Percentiles rank a stretch among this genome's conserved stretches.
phyloP scores from a whole-genome alignment of 306 rosid genomes.

The Fagus sylvatica region DNA sequence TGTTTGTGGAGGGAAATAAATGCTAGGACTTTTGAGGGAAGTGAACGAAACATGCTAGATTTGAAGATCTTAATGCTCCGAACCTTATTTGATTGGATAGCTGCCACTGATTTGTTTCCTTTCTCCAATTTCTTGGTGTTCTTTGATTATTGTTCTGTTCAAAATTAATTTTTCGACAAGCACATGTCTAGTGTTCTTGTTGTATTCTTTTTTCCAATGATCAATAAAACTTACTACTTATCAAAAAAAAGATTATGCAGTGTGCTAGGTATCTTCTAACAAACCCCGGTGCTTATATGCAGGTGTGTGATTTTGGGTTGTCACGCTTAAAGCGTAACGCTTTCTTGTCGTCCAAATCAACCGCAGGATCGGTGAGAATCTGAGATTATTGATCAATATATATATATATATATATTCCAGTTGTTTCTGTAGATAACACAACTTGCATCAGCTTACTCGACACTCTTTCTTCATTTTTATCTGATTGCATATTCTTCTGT shows the following conservation, averaged over 20 bases:
- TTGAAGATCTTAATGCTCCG: no score
- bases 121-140: no score
- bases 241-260: neutral
- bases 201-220: no score
- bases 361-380: constrained; percentile 98
- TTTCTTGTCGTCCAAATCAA: constrained; percentile 95
- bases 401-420: neutral
- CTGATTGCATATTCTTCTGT: constrained; percentile 34
- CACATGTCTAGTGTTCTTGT: no score
- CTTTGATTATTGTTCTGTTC: no score
- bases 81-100: no score
- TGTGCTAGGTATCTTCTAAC: neutral
- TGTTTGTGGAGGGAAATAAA: no score
- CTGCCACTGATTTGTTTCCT: no score
- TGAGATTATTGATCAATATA: constrained; percentile 15
- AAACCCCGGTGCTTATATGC: neutral
- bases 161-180: no score
- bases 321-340: constrained; percentile 98
- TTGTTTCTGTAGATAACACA: constrained; percentile 19
- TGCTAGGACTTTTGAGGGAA: no score
- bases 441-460: constrained; percentile 22
- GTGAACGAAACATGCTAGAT: no score
- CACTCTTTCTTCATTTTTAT: constrained; percentile 18
- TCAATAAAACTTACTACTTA: no score
- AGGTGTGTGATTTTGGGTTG: constrained; percentile 97